Evolutionary conservation across 495 filamentous ascomycete species (phyloP).

Genomic region (Amniculicola lignicola): DNA sequence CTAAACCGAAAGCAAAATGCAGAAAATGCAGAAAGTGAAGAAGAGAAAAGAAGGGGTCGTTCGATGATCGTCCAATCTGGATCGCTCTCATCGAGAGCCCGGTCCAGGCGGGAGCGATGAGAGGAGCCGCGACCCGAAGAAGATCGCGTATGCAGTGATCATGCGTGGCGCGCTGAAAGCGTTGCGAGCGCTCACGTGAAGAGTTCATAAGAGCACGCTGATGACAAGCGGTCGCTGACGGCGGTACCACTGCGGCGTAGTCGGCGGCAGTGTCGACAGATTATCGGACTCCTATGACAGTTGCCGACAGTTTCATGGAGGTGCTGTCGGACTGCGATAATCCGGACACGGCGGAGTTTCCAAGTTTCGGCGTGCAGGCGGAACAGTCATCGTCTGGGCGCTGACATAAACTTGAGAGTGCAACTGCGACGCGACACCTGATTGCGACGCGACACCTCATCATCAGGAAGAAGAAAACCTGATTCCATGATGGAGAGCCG

Average conservation of each 20-base stretch:
- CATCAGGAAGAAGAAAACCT: conserved; percentile 1
- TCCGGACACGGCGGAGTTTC: too few species aligned
- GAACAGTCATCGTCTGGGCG: too few species aligned
- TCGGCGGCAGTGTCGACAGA: neutral
- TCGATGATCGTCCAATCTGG: neutral
- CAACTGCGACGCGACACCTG: too few species aligned
- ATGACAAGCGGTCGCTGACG: neutral
- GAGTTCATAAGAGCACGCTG: neutral
- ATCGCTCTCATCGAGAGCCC: neutral
- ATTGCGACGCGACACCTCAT: too few species aligned
- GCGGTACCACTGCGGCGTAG: neutral
- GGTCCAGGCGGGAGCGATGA: neutral
- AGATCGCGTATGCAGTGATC: conserved; percentile 1
- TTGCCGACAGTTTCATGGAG: too few species aligned
- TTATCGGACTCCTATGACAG: too few species aligned
- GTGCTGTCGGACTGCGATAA: too few species aligned
- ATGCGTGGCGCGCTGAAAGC: neutral
- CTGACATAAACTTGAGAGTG: too few species aligned
- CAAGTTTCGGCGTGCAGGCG: too few species aligned
- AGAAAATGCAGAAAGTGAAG: too few species aligned
- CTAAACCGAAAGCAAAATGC: too few species aligned
- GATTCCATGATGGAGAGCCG: neutral
- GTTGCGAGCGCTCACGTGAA: neutral
- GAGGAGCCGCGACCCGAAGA: neutral
- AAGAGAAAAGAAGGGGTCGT: neutral